A percentile compares a stretch with the other conserved stretches of the same genome.
Evolutionary conservation across 352 stramenopile genomes (phyloP).

Genomic region (Phytophthora foliorum): DNA sequence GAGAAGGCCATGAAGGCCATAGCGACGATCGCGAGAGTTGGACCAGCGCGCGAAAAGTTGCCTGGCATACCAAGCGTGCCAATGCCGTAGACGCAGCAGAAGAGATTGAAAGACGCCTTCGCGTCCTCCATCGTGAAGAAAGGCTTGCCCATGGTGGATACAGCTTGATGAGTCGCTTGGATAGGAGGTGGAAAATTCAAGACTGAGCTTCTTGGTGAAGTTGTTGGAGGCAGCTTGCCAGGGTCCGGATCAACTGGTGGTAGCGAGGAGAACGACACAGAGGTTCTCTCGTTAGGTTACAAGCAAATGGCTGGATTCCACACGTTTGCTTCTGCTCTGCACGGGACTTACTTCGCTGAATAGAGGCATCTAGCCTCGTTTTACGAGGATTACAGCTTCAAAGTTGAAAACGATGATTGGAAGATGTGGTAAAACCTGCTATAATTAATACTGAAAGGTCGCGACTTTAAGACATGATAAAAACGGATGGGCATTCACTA

Average conservation of each 20-base stretch:
- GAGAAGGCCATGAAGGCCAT: constrained; percentile 31
- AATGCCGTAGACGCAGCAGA: constrained; percentile 18
- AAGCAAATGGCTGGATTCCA: constrained; percentile 7
- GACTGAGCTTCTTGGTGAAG: constrained; percentile 9
- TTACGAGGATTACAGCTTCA: constrained; percentile 20
- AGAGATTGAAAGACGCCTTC: constrained; percentile 16
- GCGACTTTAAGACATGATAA: background rate
- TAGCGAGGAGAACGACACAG: background rate
- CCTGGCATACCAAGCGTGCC: constrained; percentile 13
- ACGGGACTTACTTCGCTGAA: background rate
- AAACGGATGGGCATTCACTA: background rate
- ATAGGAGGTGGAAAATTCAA: constrained; percentile 19
- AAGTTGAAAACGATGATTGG: constrained; percentile 18
- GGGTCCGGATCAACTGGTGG: constrained; percentile 22
- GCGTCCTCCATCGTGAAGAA: constrained; percentile 35
- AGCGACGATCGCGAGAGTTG: constrained; percentile 21
- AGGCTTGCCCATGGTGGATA: constrained; percentile 22
- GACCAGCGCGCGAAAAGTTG: constrained; percentile 25
- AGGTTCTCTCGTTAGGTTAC: background rate
- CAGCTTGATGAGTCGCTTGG: constrained; percentile 2
- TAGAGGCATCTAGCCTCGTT: constrained; percentile 2
- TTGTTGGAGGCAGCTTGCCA: background rate
- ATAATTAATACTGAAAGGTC: constrained; percentile 20
- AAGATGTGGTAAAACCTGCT: constrained; percentile 5
- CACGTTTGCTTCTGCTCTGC: constrained; percentile 7